A percentile compares a stretch with the other conserved stretches of the same genome.
Evolutionary conservation across 2,329 filamentous ascomycete genomes (phyloP).

Genomic region (Ophiostoma pallidulum): DNA sequence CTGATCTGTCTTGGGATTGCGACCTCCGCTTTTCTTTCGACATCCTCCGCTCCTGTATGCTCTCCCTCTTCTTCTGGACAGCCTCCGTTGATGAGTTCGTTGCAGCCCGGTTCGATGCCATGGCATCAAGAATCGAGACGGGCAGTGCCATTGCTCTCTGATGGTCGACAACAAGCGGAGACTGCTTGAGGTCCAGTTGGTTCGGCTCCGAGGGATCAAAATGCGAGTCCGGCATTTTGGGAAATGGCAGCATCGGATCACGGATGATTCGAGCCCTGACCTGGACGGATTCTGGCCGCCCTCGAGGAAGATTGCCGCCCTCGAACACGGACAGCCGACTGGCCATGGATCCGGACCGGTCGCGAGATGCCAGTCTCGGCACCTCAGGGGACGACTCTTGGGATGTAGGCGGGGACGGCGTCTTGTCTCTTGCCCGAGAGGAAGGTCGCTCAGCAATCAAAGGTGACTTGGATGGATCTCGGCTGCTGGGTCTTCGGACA

Average conservation of each 20-base stretch:
- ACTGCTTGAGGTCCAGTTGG: constrained; percentile 47
- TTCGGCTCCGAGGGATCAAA: constrained; percentile 35
- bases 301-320: constrained; percentile 31
- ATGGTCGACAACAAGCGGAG: constrained; percentile 49
- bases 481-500: constrained; percentile 36
- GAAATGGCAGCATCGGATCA: constrained; percentile 40
- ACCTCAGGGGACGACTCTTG: constrained; percentile 39
- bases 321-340: constrained; percentile 50
- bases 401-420: constrained; percentile 30
- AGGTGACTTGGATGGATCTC: constrained; percentile 36
- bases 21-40: constrained; percentile 33
- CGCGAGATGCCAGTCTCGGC: constrained; percentile 27
- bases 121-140: constrained; percentile 18
- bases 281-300: constrained; percentile 67
- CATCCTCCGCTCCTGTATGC: constrained; percentile 38
- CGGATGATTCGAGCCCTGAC: constrained; percentile 79
- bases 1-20: constrained; percentile 25
- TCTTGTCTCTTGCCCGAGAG: constrained; percentile 29
- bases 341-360: constrained; percentile 45
- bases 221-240: constrained; percentile 31
- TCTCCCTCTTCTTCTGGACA: constrained; percentile 32
- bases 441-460: constrained; percentile 36
- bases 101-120: constrained; percentile 10
- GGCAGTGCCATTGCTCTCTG: constrained; percentile 31
- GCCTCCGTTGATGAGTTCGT: constrained; percentile 12